Evolutionary conservation across 495 filamentous ascomycete genomes (phyloP), one percentile per base, ranked within the genome.

Genomic region (Lasiosphaeria miniovina): DNA sequence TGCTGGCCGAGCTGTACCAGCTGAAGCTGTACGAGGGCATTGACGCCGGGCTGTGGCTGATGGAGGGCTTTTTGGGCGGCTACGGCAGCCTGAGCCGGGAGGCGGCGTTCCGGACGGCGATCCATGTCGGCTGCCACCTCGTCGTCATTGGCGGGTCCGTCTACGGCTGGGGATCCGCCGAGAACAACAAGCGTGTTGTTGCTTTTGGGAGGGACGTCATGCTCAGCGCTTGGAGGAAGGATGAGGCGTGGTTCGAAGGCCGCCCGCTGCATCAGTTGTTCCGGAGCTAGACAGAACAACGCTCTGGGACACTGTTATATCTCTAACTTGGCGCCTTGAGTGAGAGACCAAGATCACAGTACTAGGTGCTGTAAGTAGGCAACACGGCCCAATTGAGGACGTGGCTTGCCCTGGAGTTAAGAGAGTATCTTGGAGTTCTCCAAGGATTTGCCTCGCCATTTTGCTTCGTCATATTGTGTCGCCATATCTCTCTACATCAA

Each of bases 1-100:
- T 61, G 59, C 49, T 61, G 32, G 59, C 59, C 14, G 59, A 61
- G 59, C 15, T 61, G 36, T 55, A 33, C 15, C 55, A 55, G 59
- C 46, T 43, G 33, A 38, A 61, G 53, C 17, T 61, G 2, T 61
- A 55, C 59, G 56, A 61, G 53, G 14, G 34, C 2, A 61, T 61
- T 17, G 46, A 55, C 24, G 59, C 59, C 4, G 53, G 59, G 1
- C 31, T 3, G 3, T 61, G 59, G 59, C 8, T 61, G 6, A 43
- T 61, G 6, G n/a, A 56, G 45, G 59, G 59, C n/a, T 61, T 55
- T 24, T 9, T 61, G 11, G 45, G 6, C 0, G 59, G 59, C 24
- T 61, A 61, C 35, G 59, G 59, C 2, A 9, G n/a, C 1, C 34
- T 61, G 33, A 32, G 9, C 4, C 24, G 2, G 2, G 45, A 50